Evolutionary conservation across 306 rosid genomes (phyloP), one percentile per base, ranked within the genome.

Genomic region (Prinsepia uniflora): DNA sequence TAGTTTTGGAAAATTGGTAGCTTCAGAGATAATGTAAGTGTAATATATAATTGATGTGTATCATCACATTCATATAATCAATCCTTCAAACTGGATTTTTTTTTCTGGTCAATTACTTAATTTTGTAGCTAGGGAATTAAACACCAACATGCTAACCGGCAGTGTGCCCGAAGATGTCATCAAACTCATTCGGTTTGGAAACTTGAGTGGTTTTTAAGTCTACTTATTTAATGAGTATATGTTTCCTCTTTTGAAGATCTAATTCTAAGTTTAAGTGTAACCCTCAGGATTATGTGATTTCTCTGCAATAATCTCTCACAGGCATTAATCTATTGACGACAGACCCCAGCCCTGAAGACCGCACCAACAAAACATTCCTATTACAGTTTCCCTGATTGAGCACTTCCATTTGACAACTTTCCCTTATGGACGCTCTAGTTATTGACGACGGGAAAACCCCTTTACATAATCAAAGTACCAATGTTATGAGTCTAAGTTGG

Each of bases 1-100:
- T 10, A 46, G 72, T 30, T 62, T 80, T 45, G 81, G 78, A 10
- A 73, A 74, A 6, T 63, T 80, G 81, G 63, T 57, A 54, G n/a
- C 57, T 18, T 53, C n/a, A 18, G 22, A 53, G 20, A 18, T 53
- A 0, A 9, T 53, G 24, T 53, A 53, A 53, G 57, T 15, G 5
- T 14, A 49, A 4, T 11, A 46, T 11, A 46, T 3, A 46, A 46
- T 46, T 14, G 4, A 46, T 46, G 10, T 46, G 4, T 14, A 24
- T 24, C 30, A 24, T 24, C 30, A 24, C 1, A 24, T 24, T 24
- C 30, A 24, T 24, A 24, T 24, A 24, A 1, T 24, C 30, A 24
- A 24, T 5, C 45, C 45, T 42, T n/a, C n/a, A n/a, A n/a, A n/a
- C n/a, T n/a, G n/a, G n/a, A n/a, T n/a, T n/a, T n/a, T n/a, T n/a